phyloP scores from a whole-genome alignment of 495 filamentous ascomycete species.

The Extremus antarcticus region DNA sequence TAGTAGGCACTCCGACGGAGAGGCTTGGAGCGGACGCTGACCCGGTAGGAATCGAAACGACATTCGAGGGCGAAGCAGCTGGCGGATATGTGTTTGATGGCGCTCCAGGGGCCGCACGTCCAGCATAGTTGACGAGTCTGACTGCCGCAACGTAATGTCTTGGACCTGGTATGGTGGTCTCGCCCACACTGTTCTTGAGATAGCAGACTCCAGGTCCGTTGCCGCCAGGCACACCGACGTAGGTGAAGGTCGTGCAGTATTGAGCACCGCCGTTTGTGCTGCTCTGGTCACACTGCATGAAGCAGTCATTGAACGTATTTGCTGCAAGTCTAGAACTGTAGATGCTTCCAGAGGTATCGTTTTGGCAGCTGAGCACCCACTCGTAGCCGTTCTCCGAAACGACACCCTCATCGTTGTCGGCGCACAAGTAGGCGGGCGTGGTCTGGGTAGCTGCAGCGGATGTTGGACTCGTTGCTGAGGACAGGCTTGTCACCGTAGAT shows the following conservation, averaged over 20 bases:
- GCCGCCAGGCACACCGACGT: background rate
- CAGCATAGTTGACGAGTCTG: slow-evolving; percentile 4
- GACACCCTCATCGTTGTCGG: background rate
- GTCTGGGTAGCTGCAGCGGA: slow-evolving; percentile 2
- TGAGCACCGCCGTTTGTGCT: background rate
- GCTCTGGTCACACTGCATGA: slow-evolving; percentile 4
- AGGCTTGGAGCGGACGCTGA: no score
- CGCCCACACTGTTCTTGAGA: slow-evolving; percentile 1
- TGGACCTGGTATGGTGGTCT: background rate
- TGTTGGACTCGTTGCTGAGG: background rate
- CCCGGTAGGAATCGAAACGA: background rate
- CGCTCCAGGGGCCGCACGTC: background rate
- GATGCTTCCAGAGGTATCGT: background rate
- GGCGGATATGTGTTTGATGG: background rate
- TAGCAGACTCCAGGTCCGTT: slow-evolving; percentile 1
- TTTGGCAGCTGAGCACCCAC: slow-evolving; percentile 1
- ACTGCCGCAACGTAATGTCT: background rate
- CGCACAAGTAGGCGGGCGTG: background rate
- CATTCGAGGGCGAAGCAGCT: background rate
- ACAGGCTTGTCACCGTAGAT: background rate
- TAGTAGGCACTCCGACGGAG: background rate
- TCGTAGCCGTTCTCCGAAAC: background rate
- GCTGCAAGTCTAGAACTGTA: background rate
- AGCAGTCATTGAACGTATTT: slow-evolving; percentile 3
- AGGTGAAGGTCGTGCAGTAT: slow-evolving; percentile 4